Evolutionary conservation across 2,329 filamentous ascomycete genomes (phyloP), one percentile per base, ranked within the genome.

Genomic region (Macrophomina tecta): DNA sequence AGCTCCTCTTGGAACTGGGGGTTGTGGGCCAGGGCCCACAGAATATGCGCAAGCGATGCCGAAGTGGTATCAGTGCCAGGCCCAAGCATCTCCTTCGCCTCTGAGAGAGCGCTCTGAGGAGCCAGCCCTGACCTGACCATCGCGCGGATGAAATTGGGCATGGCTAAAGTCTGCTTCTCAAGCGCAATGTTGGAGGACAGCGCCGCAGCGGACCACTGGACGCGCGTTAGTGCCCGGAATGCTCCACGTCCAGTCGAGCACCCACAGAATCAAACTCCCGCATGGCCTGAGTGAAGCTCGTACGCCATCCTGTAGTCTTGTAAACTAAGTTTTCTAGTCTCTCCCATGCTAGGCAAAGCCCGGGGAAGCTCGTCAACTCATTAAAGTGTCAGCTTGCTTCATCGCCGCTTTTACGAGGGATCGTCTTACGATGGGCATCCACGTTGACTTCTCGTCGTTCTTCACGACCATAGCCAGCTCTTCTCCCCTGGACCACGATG

Each of bases 1-100:
- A 49, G 45, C 3, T 49, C 58, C 16, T 61, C 58, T 28, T 61
- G 58, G 45, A 36, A 61, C 42, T 16, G n/a, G 11, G 12, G 23
- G n/a, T 61, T 49, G 32, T 61, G 58, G 11, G 58, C 58, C 16
- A 61, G 30, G 9, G 58, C 58, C 58, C 58, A 61, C 4, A 61
- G n/a, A 9, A 61, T 49, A 16, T 61, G 58, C 2, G 58, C 58
- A 8, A 61, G 58, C 5, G 58, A 49, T 5, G 58, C 42, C 14
- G 58, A 61, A 8, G 58, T 49, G 16, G 58, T 61, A 6, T 61
- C 58, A 3, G 58, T 61, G 2, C 58, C 58, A 0, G 58, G 58
- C 4, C 58, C 58, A 8, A 61, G 58, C 58, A 61, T 61, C n/a
- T 61, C 45, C 34, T 61, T 49, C 7, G 45, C 42, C 32, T 61